Evolutionary conservation across 2,329 filamentous ascomycete genomes (phyloP).

Genomic region (Microthyrium microscopicum): DNA sequence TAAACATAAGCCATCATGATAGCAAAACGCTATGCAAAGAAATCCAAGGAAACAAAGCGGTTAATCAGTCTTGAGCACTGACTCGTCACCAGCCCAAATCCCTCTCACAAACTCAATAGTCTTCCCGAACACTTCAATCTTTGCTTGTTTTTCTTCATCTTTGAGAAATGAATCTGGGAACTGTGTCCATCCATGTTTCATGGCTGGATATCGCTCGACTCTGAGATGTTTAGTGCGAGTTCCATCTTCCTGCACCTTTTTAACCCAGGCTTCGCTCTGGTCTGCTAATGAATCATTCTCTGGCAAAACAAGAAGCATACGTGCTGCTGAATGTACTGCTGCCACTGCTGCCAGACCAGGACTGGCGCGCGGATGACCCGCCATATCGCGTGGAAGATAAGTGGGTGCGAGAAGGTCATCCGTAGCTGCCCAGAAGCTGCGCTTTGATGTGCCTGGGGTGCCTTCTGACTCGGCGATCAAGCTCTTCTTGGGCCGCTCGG

Average conservation of each 20-base stretch:
- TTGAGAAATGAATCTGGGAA: constrained; percentile 23
- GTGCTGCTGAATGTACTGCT: constrained; percentile 20
- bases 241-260: constrained; percentile 19
- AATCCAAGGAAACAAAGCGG: no score
- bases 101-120: constrained; percentile 14
- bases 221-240: constrained; percentile 15
- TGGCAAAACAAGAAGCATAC: constrained; percentile 24
- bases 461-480: constrained; percentile 19
- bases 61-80: neutral
- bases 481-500: constrained; percentile 21
- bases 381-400: constrained; percentile 22
- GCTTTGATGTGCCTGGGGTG: no score
- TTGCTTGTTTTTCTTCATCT: constrained; percentile 21
- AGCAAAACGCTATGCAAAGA: no score
- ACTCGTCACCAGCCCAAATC: constrained; percentile 8
- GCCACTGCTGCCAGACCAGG: constrained; percentile 16
- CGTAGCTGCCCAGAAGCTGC: constrained; percentile 6
- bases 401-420: constrained; percentile 23
- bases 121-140: constrained; percentile 17
- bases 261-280: constrained; percentile 26
- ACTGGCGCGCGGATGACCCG: constrained; percentile 23
- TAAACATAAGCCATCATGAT: no score
- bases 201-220: constrained; percentile 15
- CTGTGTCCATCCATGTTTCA: constrained; percentile 27
- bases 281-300: constrained; percentile 25